Base-by-base conservation (phyloP, 148 eudicot genomes). In the Camellia japonica region DNA sequence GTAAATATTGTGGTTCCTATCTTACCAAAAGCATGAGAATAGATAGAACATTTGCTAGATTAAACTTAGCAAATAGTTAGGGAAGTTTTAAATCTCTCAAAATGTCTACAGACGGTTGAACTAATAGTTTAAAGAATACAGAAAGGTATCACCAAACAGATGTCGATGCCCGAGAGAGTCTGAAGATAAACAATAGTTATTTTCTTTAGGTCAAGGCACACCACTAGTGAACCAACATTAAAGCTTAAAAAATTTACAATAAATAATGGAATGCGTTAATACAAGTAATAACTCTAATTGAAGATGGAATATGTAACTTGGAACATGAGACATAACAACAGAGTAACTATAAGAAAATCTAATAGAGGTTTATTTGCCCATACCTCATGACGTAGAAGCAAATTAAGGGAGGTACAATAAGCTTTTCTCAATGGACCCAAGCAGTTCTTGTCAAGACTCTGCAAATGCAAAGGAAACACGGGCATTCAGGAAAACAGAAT, bases 311-410 rank as follows among this genome's bases (percentile, higher is more conserved):
- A 9, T 20, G 30, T 23, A 23, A 23, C 30, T 23, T 23, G 0
- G 49, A 60, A 41, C 13, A 68, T 30, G 41, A 38, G 41, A 67
- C 7, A 4, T 15, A 41, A 47, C 3, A 42, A 43, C 8, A 38
- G 41, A 41, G 41, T 56, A 55, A 56, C 78, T 74, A 59, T 12
- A 10, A 74, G 23, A 61, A 8, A 58, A 55, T 0, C 19, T 65
- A 55, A 80, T 16, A 74, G 2, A 74, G 62, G 66, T 41, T 23
- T 64, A 13, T 49, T 47, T 85, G 7, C 63, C 41, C 93, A 81
- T 55, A 93, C 99, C 98, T 95, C 99, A 46, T 95, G 89, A 30
- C 97, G 92, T 43, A 95, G 85, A 83, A 95, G 98, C 91, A 92
- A 84, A 81, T 95, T 95, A 80, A 93, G 93, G 78, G 99, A 93